These are phyloP conservation scores for Apiotrichum montevideense DNA, from an alignment of 1,284 basidiomycete species.

Conservation along the genomic window DNA sequence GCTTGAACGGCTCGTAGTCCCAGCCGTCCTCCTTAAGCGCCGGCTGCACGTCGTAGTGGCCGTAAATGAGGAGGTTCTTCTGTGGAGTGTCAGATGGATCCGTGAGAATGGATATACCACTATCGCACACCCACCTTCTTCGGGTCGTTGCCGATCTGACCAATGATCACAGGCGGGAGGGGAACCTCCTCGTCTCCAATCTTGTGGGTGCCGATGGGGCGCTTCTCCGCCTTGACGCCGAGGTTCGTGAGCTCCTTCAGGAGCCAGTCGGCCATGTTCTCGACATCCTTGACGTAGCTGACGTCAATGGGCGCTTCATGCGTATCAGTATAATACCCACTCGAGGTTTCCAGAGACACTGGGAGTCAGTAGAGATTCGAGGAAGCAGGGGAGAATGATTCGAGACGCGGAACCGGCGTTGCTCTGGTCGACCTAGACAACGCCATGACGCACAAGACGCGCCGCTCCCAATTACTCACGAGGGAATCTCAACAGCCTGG, in stretches of 20 bases:
- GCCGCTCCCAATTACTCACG: slow-evolving; percentile 50
- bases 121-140: slow-evolving; percentile 52
- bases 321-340: slow-evolving; percentile 20
- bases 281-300: slow-evolving; percentile 64
- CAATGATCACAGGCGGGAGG: slow-evolving; percentile 84
- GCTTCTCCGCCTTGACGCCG: slow-evolving; percentile 67
- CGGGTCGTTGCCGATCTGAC: slow-evolving; percentile 72
- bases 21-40: slow-evolving; percentile 74
- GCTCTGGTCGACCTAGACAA: too few relatives aligned
- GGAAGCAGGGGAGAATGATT: too few relatives aligned
- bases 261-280: slow-evolving; percentile 77
- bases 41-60: slow-evolving; percentile 61
- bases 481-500: slow-evolving; percentile 82
- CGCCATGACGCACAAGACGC: too few relatives aligned
- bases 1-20: slow-evolving; percentile 83
- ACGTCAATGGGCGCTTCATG: slow-evolving; percentile 25
- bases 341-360: slow-evolving; percentile 48
- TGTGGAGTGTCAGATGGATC: slow-evolving; percentile 8
- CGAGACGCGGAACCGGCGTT: too few relatives aligned
- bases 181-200: slow-evolving; percentile 68
- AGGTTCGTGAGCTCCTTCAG: slow-evolving; percentile 63
- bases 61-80: slow-evolving; percentile 89
- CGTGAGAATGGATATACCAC: neutral
- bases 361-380: slow-evolving; percentile 3
- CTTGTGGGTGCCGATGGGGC: slow-evolving; percentile 71